A percentile compares a stretch with the other conserved stretches of the same genome.
Conservation (phyloP, 164 flowering plant genomes). For the Nelumbo lutea region DNA sequence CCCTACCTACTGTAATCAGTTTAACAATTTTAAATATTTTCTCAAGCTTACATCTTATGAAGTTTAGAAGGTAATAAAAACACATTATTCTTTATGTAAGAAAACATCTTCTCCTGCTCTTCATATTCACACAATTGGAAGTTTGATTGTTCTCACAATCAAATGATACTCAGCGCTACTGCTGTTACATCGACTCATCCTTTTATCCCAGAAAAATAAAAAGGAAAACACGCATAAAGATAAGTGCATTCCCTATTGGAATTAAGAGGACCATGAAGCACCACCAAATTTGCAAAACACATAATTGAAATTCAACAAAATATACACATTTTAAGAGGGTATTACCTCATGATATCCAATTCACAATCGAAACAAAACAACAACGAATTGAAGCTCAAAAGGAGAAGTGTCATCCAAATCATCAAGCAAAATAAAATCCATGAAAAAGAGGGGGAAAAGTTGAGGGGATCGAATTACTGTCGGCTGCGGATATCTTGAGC, state of each 20-base stretch:
- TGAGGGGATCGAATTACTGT: conserved; percentile 37
- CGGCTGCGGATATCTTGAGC: conserved; percentile 77
- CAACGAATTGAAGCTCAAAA: not conserved
- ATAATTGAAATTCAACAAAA: not conserved
- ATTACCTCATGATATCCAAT: not conserved
- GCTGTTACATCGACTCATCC: too few species aligned
- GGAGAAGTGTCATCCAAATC: not conserved
- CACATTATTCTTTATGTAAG: too few species aligned
- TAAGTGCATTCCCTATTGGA: not conserved
- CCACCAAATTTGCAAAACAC: not conserved
- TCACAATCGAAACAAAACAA: not conserved
- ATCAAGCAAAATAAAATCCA: not conserved
- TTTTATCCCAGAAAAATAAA: too few species aligned
- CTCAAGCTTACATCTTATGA: too few species aligned
- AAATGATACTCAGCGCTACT: too few species aligned
- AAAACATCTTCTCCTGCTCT: too few species aligned
- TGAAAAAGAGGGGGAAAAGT: not conserved
- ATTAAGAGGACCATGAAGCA: not conserved
- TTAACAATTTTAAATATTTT: too few species aligned
- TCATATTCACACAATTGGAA: too few species aligned
- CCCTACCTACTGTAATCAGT: too few species aligned
- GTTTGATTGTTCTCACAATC: too few species aligned
- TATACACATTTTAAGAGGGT: not conserved
- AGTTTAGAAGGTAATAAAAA: too few species aligned
- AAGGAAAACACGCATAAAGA: not conserved